Evolutionary conservation across 768 basidiomycete genomes (phyloP).

Genomic region (Kwoniella dendrophila): DNA sequence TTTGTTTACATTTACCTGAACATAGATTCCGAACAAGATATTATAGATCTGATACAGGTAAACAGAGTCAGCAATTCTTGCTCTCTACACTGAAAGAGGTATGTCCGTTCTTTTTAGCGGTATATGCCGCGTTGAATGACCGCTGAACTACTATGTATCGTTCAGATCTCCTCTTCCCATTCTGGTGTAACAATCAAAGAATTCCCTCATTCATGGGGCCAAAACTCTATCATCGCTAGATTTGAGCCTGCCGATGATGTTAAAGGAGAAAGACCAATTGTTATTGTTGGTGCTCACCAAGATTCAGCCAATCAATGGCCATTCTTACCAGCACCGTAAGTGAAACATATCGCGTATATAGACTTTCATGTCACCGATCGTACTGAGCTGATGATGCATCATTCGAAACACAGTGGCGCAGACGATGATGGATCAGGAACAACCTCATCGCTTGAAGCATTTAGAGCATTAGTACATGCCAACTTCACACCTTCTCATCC

Average conservation of each 20-base stretch:
- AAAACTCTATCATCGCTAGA: constrained; percentile 63
- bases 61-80: constrained; percentile 56
- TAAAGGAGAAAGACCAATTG: constrained; percentile 58
- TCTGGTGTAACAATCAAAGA: constrained; percentile 63
- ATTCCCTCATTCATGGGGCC: constrained; percentile 65
- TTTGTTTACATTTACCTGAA: background rate
- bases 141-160: background rate
- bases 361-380: background rate
- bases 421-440: constrained; percentile 59
- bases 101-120: constrained; percentile 12
- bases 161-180: constrained; percentile 35
- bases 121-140: background rate
- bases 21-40: constrained; percentile 56
- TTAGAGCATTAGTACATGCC: constrained; percentile 49
- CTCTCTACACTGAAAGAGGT: constrained; percentile 52
- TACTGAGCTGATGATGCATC: constrained; percentile 8
- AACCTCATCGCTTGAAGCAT: constrained; percentile 51
- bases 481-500: constrained; percentile 53
- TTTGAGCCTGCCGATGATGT: constrained; percentile 63
- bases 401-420: constrained; percentile 46
- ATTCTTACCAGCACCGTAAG: constrained; percentile 57
- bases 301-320: constrained; percentile 58
- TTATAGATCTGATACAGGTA: constrained; percentile 57
- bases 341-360: background rate
- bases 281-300: constrained; percentile 56